A percentile compares a stretch with the other conserved stretches of the same genome.
phyloP scores from a whole-genome alignment of 345 rosid species.

The Camelina laxa region DNA sequence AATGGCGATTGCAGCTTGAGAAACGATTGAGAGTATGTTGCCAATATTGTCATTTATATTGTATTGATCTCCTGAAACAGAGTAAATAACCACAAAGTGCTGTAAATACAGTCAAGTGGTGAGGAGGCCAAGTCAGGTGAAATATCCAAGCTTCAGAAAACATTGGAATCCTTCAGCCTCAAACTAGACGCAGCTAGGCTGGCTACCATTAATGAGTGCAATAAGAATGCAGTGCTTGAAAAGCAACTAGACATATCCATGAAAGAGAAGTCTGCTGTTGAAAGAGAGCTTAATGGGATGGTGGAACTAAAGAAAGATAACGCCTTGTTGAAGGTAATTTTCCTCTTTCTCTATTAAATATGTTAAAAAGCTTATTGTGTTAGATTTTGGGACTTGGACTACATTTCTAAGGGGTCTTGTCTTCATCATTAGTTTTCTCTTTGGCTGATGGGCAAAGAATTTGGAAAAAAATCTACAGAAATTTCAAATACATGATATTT shows the following conservation, averaged over 20 bases:
- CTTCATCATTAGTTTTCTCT: constrained; percentile 1
- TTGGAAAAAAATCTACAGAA: background rate
- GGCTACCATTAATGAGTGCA: constrained; percentile 83
- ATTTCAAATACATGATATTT: constrained; percentile 3
- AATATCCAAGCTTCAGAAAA: constrained; percentile 74
- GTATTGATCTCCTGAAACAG: constrained; percentile 27
- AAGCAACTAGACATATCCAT: constrained; percentile 75
- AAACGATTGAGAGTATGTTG: constrained; percentile 82
- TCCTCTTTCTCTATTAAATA: constrained; percentile 13
- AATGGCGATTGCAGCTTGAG: constrained; percentile 90
- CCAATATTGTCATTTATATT: constrained; percentile 34
- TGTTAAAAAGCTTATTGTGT: constrained; percentile 26
- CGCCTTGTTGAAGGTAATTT: constrained; percentile 66
- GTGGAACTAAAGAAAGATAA: constrained; percentile 76
- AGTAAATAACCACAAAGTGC: constrained; percentile 24
- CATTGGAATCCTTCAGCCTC: constrained; percentile 75
- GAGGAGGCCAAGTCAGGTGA: constrained; percentile 78
- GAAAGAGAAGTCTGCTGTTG: constrained; percentile 77
- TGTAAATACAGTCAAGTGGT: constrained; percentile 66
- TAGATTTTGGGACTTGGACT: constrained; percentile 16
- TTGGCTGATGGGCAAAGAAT: constrained; percentile 8
- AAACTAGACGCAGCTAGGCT: constrained; percentile 94
- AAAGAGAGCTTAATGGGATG: constrained; percentile 68
- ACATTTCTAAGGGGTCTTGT: constrained; percentile 18
- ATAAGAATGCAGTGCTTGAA: constrained; percentile 84